A percentile compares a stretch with the other conserved stretches of the same genome.
Conservation (phyloP, 306 rosid species). For the Sicyos edulis region DNA sequence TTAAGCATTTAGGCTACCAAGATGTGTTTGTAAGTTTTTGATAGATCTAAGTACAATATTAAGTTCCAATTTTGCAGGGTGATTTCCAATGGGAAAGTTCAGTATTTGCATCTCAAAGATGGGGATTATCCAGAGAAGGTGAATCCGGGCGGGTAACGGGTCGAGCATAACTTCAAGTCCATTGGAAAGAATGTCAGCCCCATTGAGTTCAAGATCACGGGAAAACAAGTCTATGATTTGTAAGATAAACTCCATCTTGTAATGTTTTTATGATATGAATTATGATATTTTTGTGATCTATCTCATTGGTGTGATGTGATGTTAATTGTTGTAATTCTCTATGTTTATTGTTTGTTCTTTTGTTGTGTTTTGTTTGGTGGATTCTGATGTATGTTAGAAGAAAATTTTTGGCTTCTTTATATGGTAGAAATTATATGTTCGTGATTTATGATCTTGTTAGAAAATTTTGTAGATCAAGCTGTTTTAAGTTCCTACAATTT, state of each 20-base stretch:
- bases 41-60: constrained; percentile 89
- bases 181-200: constrained; percentile 64
- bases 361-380: too few species aligned
- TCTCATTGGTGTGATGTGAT: too few species aligned
- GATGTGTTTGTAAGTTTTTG: not conserved
- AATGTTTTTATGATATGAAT: too few species aligned
- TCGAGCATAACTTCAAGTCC: constrained; percentile 76
- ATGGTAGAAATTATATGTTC: too few species aligned
- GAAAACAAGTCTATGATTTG: constrained; percentile 75
- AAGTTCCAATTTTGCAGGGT: constrained; percentile 95
- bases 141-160: constrained; percentile 86
- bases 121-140: constrained; percentile 96
- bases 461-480: too few species aligned
- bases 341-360: not conserved
- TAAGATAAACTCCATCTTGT: constrained; percentile 16
- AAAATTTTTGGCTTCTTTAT: too few species aligned
- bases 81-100: constrained; percentile 93
- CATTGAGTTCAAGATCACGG: constrained; percentile 94
- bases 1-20: not conserved
- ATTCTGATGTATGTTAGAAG: too few species aligned
- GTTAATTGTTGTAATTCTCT: not conserved
- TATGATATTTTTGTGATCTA: not conserved
- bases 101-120: constrained; percentile 80
- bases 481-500: too few species aligned
- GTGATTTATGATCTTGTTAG: too few species aligned